Conservation (phyloP, 257 asterid genomes). For the Gardenia jasminoides region DNA sequence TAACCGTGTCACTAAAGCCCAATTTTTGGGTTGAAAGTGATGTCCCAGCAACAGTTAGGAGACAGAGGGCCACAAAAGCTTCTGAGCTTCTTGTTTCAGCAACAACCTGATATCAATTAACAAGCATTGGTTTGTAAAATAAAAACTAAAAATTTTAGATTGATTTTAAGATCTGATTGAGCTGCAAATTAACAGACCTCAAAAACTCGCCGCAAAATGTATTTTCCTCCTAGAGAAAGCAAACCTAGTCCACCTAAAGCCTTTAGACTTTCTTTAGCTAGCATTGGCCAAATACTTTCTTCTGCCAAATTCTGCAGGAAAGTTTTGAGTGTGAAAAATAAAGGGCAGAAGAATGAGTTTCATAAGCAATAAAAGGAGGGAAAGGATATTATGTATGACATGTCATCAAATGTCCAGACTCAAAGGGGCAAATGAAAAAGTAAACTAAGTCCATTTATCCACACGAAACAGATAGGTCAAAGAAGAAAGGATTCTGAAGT, state of each 20-base stretch:
- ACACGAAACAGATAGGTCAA: not conserved
- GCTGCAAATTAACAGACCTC: slow-evolving; percentile 56
- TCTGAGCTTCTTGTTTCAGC: slow-evolving; percentile 98
- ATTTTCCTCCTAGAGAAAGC: slow-evolving; percentile 95
- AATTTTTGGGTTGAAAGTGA: slow-evolving; percentile 87
- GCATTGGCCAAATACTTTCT: slow-evolving; percentile 91
- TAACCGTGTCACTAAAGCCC: slow-evolving; percentile 99
- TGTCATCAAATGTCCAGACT: not conserved
- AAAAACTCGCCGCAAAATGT: slow-evolving; percentile 77
- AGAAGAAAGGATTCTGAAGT: not conserved
- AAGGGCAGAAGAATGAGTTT: not conserved
- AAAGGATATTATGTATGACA: not conserved
- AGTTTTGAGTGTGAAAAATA: not conserved
- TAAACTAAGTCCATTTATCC: not conserved
- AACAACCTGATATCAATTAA: slow-evolving; percentile 64
- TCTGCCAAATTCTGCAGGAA: slow-evolving; percentile 65
- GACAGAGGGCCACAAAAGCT: slow-evolving; percentile 98
- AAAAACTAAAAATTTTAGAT: no score
- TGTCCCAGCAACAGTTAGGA: slow-evolving; percentile 96
- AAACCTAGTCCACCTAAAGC: slow-evolving; percentile 88
- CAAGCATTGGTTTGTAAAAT: slow-evolving; percentile 22
- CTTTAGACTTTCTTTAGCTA: slow-evolving; percentile 85
- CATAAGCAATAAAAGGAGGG: not conserved
- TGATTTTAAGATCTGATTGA: slow-evolving; percentile 16
- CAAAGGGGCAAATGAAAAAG: not conserved